phyloP scores from a whole-genome alignment of 2,329 filamentous ascomycete species.

The Arthrobotrys pseudoclavata region DNA sequence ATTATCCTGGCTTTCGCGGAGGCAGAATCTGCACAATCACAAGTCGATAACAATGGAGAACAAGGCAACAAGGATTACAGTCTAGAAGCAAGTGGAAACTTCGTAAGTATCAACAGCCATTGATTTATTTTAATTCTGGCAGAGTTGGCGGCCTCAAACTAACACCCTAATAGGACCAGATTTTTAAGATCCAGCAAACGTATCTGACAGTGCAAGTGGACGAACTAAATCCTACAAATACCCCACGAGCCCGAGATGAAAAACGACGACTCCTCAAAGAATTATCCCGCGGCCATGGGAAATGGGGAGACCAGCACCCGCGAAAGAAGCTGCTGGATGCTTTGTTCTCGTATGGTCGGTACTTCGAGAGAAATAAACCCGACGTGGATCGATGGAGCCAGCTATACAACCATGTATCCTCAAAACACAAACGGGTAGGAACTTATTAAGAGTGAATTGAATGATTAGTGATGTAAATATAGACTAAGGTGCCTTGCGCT shows the following conservation, averaged over 20 bases:
- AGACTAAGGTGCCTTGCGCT: not conserved
- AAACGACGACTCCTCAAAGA: not conserved
- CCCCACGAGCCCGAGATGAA: not conserved
- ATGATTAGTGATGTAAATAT: not conserved
- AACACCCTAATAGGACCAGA: not conserved
- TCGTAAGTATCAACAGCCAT: not conserved
- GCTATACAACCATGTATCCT: not conserved
- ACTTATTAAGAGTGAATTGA: not conserved
- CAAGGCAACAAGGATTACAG: not conserved
- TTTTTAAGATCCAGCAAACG: not conserved
- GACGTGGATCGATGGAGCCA: not conserved
- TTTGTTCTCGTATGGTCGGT: not conserved
- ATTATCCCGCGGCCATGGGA: not conserved
- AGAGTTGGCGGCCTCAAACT: too few relatives aligned
- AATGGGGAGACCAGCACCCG: not conserved
- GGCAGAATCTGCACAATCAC: not conserved
- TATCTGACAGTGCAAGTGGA: not conserved
- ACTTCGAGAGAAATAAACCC: not conserved
- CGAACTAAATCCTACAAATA: not conserved
- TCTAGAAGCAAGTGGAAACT: not conserved
- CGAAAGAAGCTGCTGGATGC: slow-evolving; percentile 1
- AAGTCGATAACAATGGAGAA: not conserved
- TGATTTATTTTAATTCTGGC: too few relatives aligned
- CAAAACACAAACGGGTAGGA: slow-evolving; percentile 1
- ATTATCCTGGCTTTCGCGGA: not conserved